Base-by-base conservation (phyloP, 1,139 yeast genomes). In the Pichia sp. region DNA sequence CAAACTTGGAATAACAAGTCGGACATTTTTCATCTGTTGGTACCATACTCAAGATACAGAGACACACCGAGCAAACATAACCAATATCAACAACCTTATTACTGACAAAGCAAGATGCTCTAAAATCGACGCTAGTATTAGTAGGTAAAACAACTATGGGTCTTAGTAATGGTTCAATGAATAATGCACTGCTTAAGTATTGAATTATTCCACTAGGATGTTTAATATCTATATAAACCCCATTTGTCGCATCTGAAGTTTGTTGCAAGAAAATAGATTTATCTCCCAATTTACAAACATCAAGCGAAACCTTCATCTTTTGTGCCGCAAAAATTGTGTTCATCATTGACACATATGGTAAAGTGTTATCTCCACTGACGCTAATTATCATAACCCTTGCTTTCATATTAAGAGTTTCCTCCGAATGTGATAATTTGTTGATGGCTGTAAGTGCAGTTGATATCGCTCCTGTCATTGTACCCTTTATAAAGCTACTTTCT, bases 321-420 rank as follows among this genome's bases (percentile, higher is more conserved):
- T 92, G 97, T 1, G 98, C 96, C 0, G 97, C 94, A 65, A 94
- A 94, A 38, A 92, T 90, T 53, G 94, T 76, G 64, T 94, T 94
- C 98, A 94, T 94, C 41, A 88, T 81, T 4, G 97, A 86, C 38
- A 92, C 86, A 62, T 94, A 94, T 49, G 86, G 86, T 44, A 87
- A 69, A 27, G 87, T 79, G 46, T 81, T 79, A 54, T 87, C 94
- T 51, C 82, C 88, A 51, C 83, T 80, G 26, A 85, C 82, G 45
- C 86, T 81, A 3, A 92, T 71, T 5, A 88, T 76, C 52, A 94
- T 63, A 9, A 92, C 72, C 43, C 97, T 67, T 0, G 95, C 77
- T 52, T 81, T 81, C 64, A 85, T 67, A 27, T 48, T 47, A 2
- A 78, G 62, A 27, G 77, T 67, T 27, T 68, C 79, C 49, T 76